Conservation (phyloP, 495 filamentous ascomycete species). For the Polyplosphaeria fusca region DNA sequence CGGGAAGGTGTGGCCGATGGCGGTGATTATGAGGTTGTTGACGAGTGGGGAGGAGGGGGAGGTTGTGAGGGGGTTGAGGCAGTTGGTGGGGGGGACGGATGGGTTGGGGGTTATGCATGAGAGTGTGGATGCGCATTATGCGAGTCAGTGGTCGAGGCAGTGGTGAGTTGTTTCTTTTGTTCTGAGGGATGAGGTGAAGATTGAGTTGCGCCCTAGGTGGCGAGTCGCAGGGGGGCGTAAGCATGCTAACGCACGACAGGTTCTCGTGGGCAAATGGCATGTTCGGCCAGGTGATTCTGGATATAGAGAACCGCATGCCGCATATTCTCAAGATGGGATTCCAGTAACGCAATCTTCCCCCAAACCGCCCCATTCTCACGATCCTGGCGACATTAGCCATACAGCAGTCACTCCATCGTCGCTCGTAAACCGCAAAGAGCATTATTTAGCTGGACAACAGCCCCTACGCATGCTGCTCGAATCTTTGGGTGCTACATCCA, state of each 20-base stretch:
- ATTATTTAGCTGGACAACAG: too few relatives aligned
- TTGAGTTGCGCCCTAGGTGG: neutral
- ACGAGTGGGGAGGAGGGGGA: conserved; percentile 54
- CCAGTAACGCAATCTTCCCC: too few relatives aligned
- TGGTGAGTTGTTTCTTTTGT: conserved; percentile 46
- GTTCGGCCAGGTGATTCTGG: conserved; percentile 64
- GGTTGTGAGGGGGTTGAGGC: conserved; percentile 46
- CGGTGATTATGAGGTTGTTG: conserved; percentile 53
- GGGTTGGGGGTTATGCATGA: conserved; percentile 60
- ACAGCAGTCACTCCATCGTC: too few relatives aligned
- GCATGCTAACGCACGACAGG: conserved; percentile 39
- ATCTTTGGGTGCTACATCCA: too few relatives aligned
- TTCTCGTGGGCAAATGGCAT: conserved; percentile 69
- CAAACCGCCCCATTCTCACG: too few relatives aligned
- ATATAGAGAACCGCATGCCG: conserved; percentile 52
- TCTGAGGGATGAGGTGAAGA: neutral
- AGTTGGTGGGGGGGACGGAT: conserved; percentile 53
- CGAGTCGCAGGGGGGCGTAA: neutral
- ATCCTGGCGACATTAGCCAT: too few relatives aligned
- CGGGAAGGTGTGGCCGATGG: conserved; percentile 59
- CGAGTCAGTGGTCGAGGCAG: conserved; percentile 55
- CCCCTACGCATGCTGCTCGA: too few relatives aligned
- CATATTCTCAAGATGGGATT: conserved; percentile 45
- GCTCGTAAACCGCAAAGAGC: too few relatives aligned
- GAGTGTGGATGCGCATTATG: conserved; percentile 53